Evolutionary conservation across 2,329 filamentous ascomycete genomes (phyloP).

Genomic region (Botryotinia narcissicola): DNA sequence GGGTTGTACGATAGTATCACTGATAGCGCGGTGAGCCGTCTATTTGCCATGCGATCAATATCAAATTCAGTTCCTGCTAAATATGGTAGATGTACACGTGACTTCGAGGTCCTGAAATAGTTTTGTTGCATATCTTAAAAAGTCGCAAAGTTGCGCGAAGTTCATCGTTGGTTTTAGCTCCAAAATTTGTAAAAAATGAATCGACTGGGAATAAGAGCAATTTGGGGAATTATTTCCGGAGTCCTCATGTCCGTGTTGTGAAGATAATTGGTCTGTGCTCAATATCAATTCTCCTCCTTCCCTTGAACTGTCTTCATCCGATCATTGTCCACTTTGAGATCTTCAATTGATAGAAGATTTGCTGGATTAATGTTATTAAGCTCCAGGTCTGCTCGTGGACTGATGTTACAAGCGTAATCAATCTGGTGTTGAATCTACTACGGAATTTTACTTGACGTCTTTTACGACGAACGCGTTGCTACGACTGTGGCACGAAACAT

Average conservation of each 20-base stretch:
- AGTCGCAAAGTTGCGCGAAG: not conserved
- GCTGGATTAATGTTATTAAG: not conserved
- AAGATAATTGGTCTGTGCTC: not conserved
- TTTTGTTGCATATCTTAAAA: slow-evolving; percentile 10
- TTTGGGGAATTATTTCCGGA: not conserved
- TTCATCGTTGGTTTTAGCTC: not conserved
- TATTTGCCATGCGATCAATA: not conserved
- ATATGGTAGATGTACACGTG: not conserved
- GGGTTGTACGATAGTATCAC: not conserved
- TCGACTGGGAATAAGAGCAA: not conserved
- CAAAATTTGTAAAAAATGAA: not conserved
- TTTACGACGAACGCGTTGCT: not conserved
- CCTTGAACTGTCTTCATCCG: not conserved
- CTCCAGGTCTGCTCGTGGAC: not conserved
- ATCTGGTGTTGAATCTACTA: not conserved
- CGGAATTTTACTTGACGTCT: not conserved
- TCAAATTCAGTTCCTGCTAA: not conserved
- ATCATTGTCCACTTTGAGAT: not conserved
- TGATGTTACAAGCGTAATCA: not conserved
- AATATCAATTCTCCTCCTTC: not conserved
- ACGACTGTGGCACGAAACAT: not conserved
- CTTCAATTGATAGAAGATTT: not conserved
- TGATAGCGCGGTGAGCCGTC: not conserved
- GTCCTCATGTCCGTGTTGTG: not conserved
- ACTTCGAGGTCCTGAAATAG: not conserved